A percentile compares a stretch with the other conserved stretches of the same genome.
These are phyloP conservation scores for Solanum hybrid DNA, from an alignment of 305 asterid species.

Conservation along the genomic window DNA sequence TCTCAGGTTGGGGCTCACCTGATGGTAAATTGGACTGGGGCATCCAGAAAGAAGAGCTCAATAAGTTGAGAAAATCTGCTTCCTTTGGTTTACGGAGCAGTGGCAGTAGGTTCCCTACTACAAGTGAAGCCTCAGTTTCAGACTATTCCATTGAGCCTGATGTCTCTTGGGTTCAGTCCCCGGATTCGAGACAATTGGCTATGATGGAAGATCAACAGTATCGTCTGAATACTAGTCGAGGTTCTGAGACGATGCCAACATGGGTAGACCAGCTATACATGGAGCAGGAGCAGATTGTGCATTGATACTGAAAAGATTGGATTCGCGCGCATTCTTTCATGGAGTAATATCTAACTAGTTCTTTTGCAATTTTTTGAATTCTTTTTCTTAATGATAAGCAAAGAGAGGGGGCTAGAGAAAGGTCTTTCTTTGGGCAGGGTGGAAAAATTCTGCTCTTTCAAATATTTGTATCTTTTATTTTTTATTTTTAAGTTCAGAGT, in stretches of 20 bases:
- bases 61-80: constrained; percentile 35
- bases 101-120: constrained; percentile 5
- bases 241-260: constrained; percentile 11
- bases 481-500: neutral
- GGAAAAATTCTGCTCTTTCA: constrained; percentile 13
- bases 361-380: constrained; percentile 10
- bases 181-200: constrained; percentile 10
- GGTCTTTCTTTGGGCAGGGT: constrained; percentile 3
- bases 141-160: constrained; percentile 11
- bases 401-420: neutral
- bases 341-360: constrained; percentile 5
- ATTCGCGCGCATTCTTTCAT: neutral
- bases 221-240: constrained; percentile 5
- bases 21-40: constrained; percentile 42
- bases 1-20: constrained; percentile 38
- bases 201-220: constrained; percentile 3
- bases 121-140: neutral
- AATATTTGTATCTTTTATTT: neutral
- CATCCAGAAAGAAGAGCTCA: constrained; percentile 28
- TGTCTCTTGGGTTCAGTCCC: constrained; percentile 15
- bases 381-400: constrained; percentile 6
- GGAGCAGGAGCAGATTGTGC: constrained; percentile 31
- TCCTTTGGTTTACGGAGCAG: constrained; percentile 27
- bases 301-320: constrained; percentile 8
- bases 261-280: constrained; percentile 32